phyloP scores from a whole-genome alignment of 2,329 filamentous ascomycete genomes.

The Verticillium longisporum region DNA sequence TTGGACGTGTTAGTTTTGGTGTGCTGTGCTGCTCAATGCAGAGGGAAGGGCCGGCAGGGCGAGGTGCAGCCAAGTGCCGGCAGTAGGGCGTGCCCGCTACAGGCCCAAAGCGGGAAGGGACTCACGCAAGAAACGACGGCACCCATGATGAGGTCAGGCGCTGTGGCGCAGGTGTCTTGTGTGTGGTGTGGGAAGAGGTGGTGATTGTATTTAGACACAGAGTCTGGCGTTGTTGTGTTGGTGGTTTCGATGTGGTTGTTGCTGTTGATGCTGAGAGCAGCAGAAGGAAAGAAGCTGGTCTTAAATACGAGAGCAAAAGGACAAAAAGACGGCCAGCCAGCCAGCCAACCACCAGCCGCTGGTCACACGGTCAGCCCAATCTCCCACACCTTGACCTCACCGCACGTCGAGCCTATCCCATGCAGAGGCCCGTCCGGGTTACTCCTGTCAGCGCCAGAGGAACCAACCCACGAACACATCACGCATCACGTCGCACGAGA shows the following conservation, averaged over 20 bases:
- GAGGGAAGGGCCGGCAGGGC: too few species aligned
- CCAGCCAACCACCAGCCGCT: too few species aligned
- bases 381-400: background rate
- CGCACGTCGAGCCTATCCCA: background rate
- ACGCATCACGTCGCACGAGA: background rate
- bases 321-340: background rate
- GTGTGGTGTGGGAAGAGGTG: background rate
- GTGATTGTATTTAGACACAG: background rate
- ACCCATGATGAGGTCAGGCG: slow-evolving; percentile 55
- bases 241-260: slow-evolving; percentile 3
- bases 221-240: slow-evolving; percentile 8
- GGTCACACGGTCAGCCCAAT: background rate
- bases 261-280: slow-evolving; percentile 1
- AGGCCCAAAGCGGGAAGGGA: slow-evolving; percentile 15
- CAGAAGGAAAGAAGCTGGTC: background rate
- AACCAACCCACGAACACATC: background rate
- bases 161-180: background rate
- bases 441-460: too few species aligned
- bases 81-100: background rate
- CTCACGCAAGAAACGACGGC: slow-evolving; percentile 79
- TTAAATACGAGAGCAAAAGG: background rate
- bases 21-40: background rate
- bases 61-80: too few species aligned
- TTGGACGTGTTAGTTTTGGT: slow-evolving; percentile 27
- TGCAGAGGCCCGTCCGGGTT: background rate